Evolutionary conservation across 2,329 filamentous ascomycete species (phyloP).

Genomic region (Hypoxylon sp.): DNA sequence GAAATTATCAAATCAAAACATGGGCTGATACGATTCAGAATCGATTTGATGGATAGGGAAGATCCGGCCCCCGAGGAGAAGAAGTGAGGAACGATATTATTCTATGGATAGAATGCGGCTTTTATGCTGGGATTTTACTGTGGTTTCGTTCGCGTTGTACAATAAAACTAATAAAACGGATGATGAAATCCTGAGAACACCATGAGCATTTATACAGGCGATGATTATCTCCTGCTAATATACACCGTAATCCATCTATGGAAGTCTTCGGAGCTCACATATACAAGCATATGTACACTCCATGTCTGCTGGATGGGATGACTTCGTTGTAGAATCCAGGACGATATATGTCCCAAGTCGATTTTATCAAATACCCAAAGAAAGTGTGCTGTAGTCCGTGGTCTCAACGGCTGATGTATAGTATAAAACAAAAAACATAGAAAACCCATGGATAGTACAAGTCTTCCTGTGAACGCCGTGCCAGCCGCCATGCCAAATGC

Average conservation of each 20-base stretch:
- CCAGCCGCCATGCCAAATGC: conserved; percentile 47
- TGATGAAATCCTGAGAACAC: conserved; percentile 8
- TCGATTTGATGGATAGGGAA: conserved; percentile 40
- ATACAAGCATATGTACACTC: neutral
- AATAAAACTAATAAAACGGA: conserved; percentile 27
- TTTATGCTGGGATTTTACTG: conserved; percentile 4
- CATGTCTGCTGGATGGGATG: neutral
- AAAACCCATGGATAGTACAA: conserved; percentile 33
- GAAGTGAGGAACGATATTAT: conserved; percentile 14
- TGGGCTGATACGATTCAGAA: conserved; percentile 26
- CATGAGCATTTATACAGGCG: neutral
- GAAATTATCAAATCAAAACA: neutral
- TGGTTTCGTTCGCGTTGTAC: conserved; percentile 34
- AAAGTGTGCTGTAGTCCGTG: conserved; percentile 19
- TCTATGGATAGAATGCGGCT: conserved; percentile 21
- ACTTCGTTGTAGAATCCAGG: conserved; percentile 15
- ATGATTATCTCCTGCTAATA: neutral
- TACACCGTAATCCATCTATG: neutral
- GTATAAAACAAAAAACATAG: conserved; percentile 29
- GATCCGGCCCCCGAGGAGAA: conserved; percentile 7
- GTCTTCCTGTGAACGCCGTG: conserved; percentile 48
- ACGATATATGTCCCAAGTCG: conserved; percentile 10
- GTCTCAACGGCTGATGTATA: conserved; percentile 29
- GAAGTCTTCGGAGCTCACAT: neutral
- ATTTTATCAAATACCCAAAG: conserved; percentile 36